Evolutionary conservation across 202 grass and related monocot genomes (phyloP).

Genomic region (Eragrostis tef): DNA sequence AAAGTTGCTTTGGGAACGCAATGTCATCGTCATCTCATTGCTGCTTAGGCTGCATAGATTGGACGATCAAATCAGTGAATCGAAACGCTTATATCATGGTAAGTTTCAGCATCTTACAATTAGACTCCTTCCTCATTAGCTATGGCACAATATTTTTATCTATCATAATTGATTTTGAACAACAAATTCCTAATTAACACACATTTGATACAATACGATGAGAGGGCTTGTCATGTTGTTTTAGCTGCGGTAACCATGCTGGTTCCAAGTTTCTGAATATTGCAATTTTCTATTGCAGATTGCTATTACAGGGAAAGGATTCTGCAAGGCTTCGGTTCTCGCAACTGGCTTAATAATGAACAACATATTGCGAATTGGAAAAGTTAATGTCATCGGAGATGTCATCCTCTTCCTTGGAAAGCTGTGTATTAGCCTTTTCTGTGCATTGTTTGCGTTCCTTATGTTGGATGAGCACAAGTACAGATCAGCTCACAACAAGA

Average conservation of each 20-base stretch:
- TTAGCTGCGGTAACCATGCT: too few relatives aligned
- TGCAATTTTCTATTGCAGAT: constrained; percentile 50
- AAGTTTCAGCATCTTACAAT: constrained; percentile 17
- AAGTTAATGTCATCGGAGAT: constrained; percentile 89
- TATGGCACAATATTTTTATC: background rate
- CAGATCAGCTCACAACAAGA: constrained; percentile 85
- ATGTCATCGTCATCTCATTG: constrained; percentile 77
- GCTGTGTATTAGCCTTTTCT: constrained; percentile 84
- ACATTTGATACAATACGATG: background rate
- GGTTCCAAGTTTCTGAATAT: background rate
- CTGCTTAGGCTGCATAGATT: constrained; percentile 86
- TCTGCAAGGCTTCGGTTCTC: constrained; percentile 78
- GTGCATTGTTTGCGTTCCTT: constrained; percentile 84
- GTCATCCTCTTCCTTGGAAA: constrained; percentile 87
- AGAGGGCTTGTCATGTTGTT: background rate
- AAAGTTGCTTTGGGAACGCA: constrained; percentile 62
- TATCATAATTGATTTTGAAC: background rate
- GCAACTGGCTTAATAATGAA: constrained; percentile 88
- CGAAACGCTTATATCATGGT: constrained; percentile 89
- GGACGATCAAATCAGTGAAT: constrained; percentile 84
- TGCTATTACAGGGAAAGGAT: constrained; percentile 92
- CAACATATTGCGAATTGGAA: constrained; percentile 89
- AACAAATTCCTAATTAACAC: background rate
- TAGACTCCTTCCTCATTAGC: background rate
- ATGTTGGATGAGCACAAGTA: constrained; percentile 92